These are phyloP conservation scores for Fraxinus excelsior DNA, from an alignment of 257 asterid species.

Conservation along the genomic window DNA sequence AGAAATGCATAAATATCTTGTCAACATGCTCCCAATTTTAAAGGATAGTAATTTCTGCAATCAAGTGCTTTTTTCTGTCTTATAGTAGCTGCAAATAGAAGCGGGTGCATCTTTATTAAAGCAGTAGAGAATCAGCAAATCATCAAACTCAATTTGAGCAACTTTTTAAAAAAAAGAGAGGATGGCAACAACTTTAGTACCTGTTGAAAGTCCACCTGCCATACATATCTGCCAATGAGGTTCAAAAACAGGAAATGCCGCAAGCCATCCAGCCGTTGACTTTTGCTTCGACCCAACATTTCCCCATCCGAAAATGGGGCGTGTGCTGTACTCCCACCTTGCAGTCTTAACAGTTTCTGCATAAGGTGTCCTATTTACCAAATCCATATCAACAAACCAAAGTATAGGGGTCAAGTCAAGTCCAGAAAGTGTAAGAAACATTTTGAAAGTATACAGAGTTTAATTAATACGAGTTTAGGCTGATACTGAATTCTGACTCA, in stretches of 20 bases:
- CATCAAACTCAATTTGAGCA: not conserved
- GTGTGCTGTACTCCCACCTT: constrained; percentile 90
- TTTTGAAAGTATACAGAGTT: not conserved
- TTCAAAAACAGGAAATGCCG: constrained; percentile 98
- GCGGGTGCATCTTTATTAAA: not conserved
- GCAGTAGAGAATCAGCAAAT: constrained; percentile 7
- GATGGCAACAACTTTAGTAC: constrained; percentile 31
- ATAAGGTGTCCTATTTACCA: constrained; percentile 77
- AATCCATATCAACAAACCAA: constrained; percentile 37
- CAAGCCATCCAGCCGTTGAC: constrained; percentile 99
- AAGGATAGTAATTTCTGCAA: not conserved
- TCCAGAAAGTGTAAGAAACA: not conserved
- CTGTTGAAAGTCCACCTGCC: constrained; percentile 98
- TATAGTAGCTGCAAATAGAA: constrained; percentile 8
- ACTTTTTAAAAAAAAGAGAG: constrained; percentile 6
- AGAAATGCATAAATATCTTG: not conserved
- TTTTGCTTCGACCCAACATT: constrained; percentile 79
- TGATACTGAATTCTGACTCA: not conserved
- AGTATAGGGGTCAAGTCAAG: constrained; percentile 28
- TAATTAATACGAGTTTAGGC: not conserved
- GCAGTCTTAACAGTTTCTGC: constrained; percentile 81
- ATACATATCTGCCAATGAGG: constrained; percentile 99
- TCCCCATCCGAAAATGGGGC: constrained; percentile 96
- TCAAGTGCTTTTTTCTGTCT: not conserved
- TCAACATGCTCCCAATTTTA: not conserved